These are phyloP conservation scores for Candida stauntonica DNA, from an alignment of 805 yeast genomes.

Conservation along the genomic window DNA sequence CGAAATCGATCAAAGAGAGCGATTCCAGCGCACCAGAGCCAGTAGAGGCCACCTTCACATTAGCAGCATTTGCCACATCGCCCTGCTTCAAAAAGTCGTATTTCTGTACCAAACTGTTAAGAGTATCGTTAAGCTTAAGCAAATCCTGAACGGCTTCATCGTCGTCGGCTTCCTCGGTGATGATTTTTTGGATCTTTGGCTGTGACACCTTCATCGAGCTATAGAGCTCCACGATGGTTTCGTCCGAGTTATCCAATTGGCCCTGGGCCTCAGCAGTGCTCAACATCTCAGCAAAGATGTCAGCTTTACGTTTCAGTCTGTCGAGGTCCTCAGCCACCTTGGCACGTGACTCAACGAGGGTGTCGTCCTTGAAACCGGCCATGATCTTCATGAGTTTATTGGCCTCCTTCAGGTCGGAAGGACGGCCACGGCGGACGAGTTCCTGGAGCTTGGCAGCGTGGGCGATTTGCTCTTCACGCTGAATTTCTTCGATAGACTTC, in stretches of 20 bases:
- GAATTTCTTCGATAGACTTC: constrained; percentile 85
- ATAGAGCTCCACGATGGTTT: constrained; percentile 75
- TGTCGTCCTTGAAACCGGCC: constrained; percentile 95
- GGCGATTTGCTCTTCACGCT: constrained; percentile 87
- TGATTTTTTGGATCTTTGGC: constrained; percentile 80
- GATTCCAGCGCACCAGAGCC: constrained; percentile 30
- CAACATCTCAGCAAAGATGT: constrained; percentile 84
- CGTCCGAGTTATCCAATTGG: constrained; percentile 40
- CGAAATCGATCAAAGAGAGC: constrained; percentile 71
- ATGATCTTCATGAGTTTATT: constrained; percentile 94
- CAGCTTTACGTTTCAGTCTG: constrained; percentile 79
- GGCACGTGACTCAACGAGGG: constrained; percentile 57
- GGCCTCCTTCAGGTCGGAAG: constrained; percentile 93
- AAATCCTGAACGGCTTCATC: constrained; percentile 64
- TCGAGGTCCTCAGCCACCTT: constrained; percentile 81
- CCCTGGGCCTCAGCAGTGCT: constrained; percentile 41
- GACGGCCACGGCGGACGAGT: constrained; percentile 90
- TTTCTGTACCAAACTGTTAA: constrained; percentile 64
- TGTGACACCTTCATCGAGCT: constrained; percentile 76
- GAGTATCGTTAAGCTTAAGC: constrained; percentile 66
- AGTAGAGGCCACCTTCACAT: constrained; percentile 38
- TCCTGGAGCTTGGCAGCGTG: constrained; percentile 96
- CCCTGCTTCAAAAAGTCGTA: constrained; percentile 65
- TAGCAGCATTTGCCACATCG: constrained; percentile 48
- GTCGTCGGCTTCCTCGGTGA: constrained; percentile 72